Percentiles rank a stretch among this genome's conserved stretches.
These are phyloP conservation scores for Monotropa hypopitys DNA, from an alignment of 179 eudicot species.

Conservation along the genomic window DNA sequence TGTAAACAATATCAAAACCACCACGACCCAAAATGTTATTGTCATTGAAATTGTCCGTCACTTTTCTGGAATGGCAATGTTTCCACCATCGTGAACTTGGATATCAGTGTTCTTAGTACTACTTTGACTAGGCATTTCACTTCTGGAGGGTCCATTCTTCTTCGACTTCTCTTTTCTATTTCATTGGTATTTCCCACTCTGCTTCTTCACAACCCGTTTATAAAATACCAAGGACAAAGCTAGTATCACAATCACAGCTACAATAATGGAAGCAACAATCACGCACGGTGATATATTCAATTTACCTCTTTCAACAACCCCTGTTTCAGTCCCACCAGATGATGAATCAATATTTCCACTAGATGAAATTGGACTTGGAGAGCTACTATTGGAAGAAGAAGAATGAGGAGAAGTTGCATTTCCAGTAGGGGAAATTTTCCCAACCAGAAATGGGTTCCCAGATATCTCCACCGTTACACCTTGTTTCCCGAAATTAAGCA, in stretches of 20 bases:
- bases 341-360: neutral
- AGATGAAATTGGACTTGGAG: neutral
- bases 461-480: conserved; percentile 19
- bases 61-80: conserved; percentile 56
- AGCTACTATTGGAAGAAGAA: no score
- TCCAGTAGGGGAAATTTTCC: no score
- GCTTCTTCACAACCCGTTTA: neutral
- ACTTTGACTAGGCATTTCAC: conserved; percentile 24
- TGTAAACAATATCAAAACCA: conserved; percentile 86
- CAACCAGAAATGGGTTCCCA: conserved; percentile 49
- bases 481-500: conserved; percentile 36
- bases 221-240: conserved; percentile 5
- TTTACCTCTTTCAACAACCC: no score
- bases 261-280: conserved; percentile 24
- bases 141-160: conserved; percentile 20
- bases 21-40: conserved; percentile 82
- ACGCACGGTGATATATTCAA: no score
- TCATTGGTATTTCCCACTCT: neutral
- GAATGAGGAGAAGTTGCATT: no score
- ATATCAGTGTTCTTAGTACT: conserved; percentile 27
- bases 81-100: conserved; percentile 37
- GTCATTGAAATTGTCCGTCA: conserved; percentile 64
- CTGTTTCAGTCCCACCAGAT: no score
- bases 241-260: conserved; percentile 22
- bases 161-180: neutral